Conservation (phyloP, 768 basidiomycete genomes). For the Pisolithus albus region DNA sequence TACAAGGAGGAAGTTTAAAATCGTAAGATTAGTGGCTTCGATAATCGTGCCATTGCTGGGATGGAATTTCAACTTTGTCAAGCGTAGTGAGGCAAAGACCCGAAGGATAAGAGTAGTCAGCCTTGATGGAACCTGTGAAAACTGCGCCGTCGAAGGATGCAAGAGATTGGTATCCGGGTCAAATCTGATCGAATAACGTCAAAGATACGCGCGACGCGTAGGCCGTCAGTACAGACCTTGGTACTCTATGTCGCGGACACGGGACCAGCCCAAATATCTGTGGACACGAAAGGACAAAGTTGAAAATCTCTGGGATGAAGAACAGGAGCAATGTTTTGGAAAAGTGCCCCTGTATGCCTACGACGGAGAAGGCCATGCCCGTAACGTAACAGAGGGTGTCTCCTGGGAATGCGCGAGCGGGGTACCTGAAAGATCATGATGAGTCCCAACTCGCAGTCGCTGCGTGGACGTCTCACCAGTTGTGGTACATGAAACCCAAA, state of each 20-base stretch:
- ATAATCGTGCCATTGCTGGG: conserved; percentile 50
- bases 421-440: conserved; percentile 60
- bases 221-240: conserved; percentile 45
- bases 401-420: conserved; percentile 89
- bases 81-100: conserved; percentile 52
- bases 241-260: conserved; percentile 91
- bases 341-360: conserved; percentile 95
- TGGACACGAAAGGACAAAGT: conserved; percentile 90
- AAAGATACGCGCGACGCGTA: conserved; percentile 16
- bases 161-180: conserved; percentile 70
- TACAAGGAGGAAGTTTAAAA: conserved; percentile 81
- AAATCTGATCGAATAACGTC: conserved; percentile 44
- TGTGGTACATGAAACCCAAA: conserved; percentile 86
- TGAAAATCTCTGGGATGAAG: conserved; percentile 98
- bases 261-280: conserved; percentile 92
- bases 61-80: conserved; percentile 58
- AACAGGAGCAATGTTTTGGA: conserved; percentile 94
- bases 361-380: conserved; percentile 98
- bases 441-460: background rate
- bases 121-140: conserved; percentile 51
- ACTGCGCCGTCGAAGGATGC: conserved; percentile 63
- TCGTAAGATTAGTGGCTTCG: conserved; percentile 83
- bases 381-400: conserved; percentile 97
- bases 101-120: conserved; percentile 51
- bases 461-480: conserved; percentile 58